Evolutionary conservation across 208 protist species (phyloP).

Genomic region (Porcisia hertigi): DNA sequence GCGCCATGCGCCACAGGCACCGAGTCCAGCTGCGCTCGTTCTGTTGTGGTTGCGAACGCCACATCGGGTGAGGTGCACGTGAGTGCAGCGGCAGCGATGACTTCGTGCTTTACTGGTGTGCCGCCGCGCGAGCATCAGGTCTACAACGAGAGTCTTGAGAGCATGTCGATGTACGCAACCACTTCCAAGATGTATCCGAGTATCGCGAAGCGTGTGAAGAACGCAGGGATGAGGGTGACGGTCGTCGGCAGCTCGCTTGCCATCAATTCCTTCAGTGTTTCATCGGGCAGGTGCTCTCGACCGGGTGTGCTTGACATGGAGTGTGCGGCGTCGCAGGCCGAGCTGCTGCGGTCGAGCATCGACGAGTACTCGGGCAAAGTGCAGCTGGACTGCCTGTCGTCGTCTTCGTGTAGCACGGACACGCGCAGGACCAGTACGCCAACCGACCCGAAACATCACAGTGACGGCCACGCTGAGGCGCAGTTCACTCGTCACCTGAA

Average conservation of each 20-base stretch:
- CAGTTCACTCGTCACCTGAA: conserved; percentile 47
- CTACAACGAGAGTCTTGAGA: conserved; percentile 38
- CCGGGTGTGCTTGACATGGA: conserved; percentile 79
- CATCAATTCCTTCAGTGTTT: conserved; percentile 51
- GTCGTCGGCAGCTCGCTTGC: conserved; percentile 56
- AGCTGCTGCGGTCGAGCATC: conserved; percentile 12
- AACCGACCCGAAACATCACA: conserved; percentile 31
- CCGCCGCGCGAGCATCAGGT: conserved; percentile 46
- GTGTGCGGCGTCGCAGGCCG: conserved; percentile 37
- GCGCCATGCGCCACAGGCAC: conserved; percentile 40
- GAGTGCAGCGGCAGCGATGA: conserved; percentile 46
- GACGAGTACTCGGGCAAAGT: conserved; percentile 28
- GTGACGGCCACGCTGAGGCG: conserved; percentile 39
- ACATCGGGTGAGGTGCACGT: conserved; percentile 33
- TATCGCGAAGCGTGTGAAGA: conserved; percentile 49
- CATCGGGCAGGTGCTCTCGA: conserved; percentile 41
- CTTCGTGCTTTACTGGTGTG: conserved; percentile 68
- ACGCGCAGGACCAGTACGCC: conserved; percentile 35
- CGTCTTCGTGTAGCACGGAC: conserved; percentile 54
- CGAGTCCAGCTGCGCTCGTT: conserved; percentile 56
- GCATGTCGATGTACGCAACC: conserved; percentile 39
- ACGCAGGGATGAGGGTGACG: conserved; percentile 35
- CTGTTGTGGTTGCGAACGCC: conserved; percentile 52
- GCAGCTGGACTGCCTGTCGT: conserved; percentile 57
- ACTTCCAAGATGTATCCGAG: conserved; percentile 53